phyloP scores from a whole-genome alignment of 192 early-diverging fungal species.

The Backusella luteola region DNA sequence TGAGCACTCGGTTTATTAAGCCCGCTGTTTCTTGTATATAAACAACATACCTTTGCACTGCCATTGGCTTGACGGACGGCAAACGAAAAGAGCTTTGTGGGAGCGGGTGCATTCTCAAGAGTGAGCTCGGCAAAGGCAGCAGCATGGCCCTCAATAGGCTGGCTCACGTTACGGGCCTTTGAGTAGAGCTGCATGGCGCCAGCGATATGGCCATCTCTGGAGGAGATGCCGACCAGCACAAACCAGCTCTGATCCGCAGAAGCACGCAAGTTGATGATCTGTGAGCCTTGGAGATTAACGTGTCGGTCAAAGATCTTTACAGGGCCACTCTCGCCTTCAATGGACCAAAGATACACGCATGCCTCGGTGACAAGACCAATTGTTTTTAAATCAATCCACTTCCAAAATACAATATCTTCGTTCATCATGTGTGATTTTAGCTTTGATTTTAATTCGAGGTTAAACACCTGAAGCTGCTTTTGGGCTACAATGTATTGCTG shows the following conservation, averaged over 20 bases:
- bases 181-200: constrained; percentile 97
- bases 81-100: constrained; percentile 93
- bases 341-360: constrained; percentile 95
- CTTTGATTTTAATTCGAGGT: constrained; percentile 94
- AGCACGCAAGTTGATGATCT: constrained; percentile 96
- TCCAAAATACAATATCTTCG: constrained; percentile 95
- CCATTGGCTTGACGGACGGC: constrained; percentile 78
- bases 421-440: constrained; percentile 90
- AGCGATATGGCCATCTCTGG: constrained; percentile 84
- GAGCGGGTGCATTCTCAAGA: constrained; percentile 69
- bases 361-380: constrained; percentile 88
- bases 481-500: constrained; percentile 51
- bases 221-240: constrained; percentile 94
- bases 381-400: constrained; percentile 86
- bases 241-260: constrained; percentile 94
- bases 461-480: constrained; percentile 94
- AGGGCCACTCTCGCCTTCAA: constrained; percentile 87
- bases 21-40: too few relatives aligned
- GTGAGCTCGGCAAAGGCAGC: constrained; percentile 91
- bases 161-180: constrained; percentile 88
- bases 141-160: constrained; percentile 96
- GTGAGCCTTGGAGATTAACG: constrained; percentile 73
- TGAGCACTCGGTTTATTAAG: too few relatives aligned
- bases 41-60: constrained; percentile 61
- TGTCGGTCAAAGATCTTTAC: constrained; percentile 94